A percentile compares a stretch with the other conserved stretches of the same genome.
Conservation (phyloP, 2,329 filamentous ascomycete genomes). For the Aureobasidium lini region DNA sequence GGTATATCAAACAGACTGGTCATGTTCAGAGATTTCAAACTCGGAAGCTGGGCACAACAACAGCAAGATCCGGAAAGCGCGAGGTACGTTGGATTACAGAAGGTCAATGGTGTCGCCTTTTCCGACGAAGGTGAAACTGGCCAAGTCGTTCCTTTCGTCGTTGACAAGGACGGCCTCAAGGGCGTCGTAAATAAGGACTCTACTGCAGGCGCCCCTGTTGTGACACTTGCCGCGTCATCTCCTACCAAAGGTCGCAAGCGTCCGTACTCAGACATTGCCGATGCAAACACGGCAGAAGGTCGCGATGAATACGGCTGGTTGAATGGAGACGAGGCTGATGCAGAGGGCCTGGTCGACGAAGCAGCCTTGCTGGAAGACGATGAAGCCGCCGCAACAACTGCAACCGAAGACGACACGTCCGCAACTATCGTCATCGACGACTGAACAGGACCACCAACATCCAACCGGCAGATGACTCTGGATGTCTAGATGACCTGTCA, state of each 20-base stretch:
- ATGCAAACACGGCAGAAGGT: conserved; percentile 56
- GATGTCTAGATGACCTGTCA: too few relatives aligned
- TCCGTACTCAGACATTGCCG: conserved; percentile 47
- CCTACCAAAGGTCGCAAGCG: conserved; percentile 48
- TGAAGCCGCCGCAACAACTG: neutral
- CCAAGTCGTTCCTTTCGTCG: conserved; percentile 43
- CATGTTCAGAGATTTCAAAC: conserved; percentile 64
- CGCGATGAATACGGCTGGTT: conserved; percentile 67
- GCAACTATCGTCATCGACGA: neutral
- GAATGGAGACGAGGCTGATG: conserved; percentile 49
- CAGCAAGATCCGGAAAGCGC: conserved; percentile 24
- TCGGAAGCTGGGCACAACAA: conserved; percentile 20
- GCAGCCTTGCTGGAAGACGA: conserved; percentile 11
- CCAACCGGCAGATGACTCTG: neutral
- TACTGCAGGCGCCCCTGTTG: conserved; percentile 22
- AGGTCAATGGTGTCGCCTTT: conserved; percentile 33
- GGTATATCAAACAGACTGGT: conserved; percentile 66
- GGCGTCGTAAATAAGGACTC: neutral
- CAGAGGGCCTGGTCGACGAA: conserved; percentile 34
- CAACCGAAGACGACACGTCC: neutral
- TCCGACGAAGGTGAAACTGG: conserved; percentile 36
- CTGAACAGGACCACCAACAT: neutral
- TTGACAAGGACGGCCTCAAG: conserved; percentile 26
- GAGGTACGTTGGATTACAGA: conserved; percentile 39
- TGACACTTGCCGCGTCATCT: conserved; percentile 15